Conservation (phyloP, 441 rosid species). For the Erodium trifolium region DNA sequence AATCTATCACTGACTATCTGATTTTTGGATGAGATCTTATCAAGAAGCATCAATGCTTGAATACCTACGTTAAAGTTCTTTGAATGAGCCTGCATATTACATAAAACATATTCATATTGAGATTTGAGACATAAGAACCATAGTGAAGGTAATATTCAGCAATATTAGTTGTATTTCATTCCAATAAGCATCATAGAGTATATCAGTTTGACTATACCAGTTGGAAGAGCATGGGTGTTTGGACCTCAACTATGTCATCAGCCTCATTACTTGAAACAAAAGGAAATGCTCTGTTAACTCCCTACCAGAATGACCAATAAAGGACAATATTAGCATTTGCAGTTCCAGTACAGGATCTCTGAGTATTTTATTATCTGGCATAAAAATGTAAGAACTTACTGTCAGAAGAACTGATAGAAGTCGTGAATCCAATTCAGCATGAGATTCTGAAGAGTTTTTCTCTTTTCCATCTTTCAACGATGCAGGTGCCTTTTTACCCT, state of each 20-base stretch:
- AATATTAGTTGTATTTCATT: conserved; percentile 5
- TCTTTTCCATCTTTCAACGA: conserved; percentile 31
- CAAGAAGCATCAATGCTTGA: conserved; percentile 92
- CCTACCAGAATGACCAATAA: conserved; percentile 39
- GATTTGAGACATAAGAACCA: background rate
- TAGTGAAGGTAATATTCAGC: background rate
- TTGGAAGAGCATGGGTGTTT: conserved; percentile 88
- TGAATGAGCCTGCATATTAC: conserved; percentile 71
- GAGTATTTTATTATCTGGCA: background rate
- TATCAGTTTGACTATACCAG: conserved; percentile 38
- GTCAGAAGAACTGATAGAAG: conserved; percentile 80
- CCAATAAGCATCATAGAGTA: background rate
- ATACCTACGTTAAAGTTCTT: conserved; percentile 91
- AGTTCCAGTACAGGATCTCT: background rate
- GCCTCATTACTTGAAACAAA: conserved; percentile 79
- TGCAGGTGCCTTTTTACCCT: conserved; percentile 23
- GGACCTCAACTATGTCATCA: conserved; percentile 72
- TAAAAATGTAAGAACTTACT: conserved; percentile 33
- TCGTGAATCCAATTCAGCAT: conserved; percentile 86
- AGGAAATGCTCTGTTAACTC: conserved; percentile 96
- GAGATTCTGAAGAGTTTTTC: conserved; percentile 44
- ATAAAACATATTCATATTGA: conserved; percentile 13
- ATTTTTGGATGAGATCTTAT: conserved; percentile 91
- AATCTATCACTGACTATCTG: conserved; percentile 90
- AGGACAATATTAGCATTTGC: conserved; percentile 3